phyloP scores from a whole-genome alignment of 306 rosid species.

The Malus sylvestris region DNA sequence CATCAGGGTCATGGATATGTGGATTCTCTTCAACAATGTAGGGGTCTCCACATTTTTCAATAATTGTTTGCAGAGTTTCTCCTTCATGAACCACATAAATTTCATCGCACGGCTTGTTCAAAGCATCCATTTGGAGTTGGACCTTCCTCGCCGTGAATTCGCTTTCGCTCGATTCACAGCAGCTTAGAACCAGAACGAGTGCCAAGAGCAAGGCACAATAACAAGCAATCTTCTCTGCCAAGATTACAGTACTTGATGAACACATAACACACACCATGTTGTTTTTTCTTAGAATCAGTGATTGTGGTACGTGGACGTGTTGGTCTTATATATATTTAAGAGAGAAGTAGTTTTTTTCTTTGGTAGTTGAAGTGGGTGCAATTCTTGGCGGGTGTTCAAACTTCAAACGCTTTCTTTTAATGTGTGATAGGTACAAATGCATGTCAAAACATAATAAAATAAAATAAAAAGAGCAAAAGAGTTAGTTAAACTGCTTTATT shows the following conservation, averaged over 20 bases:
- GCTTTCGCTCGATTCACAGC: conserved; percentile 37
- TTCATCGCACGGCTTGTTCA: conserved; percentile 52
- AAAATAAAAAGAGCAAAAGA: not conserved
- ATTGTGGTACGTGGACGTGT: not conserved
- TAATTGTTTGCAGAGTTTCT: conserved; percentile 67
- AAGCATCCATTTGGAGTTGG: not conserved
- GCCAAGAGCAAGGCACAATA: conserved; percentile 33
- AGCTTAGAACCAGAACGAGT: conserved; percentile 16
- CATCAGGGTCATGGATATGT: conserved; percentile 75
- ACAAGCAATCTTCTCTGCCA: conserved; percentile 25
- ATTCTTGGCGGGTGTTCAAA: conserved; percentile 24
- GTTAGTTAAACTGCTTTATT: conserved; percentile 38
- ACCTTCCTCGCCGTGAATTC: conserved; percentile 13
- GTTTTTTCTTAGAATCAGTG: not conserved
- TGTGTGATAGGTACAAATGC: conserved; percentile 20
- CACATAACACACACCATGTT: conserved; percentile 14
- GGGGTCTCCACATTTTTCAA: conserved; percentile 77
- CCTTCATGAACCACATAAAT: conserved; percentile 81
- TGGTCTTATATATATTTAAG: not conserved
- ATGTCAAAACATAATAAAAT: conserved; percentile 1
- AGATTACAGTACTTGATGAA: conserved; percentile 7
- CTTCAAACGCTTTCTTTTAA: conserved; percentile 17
- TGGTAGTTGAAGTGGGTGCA: conserved; percentile 35
- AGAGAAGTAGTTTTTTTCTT: not conserved
- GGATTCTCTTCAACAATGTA: conserved; percentile 78